Conservation (phyloP, 139 green algal species). For the Micractinium conductrix region DNA sequence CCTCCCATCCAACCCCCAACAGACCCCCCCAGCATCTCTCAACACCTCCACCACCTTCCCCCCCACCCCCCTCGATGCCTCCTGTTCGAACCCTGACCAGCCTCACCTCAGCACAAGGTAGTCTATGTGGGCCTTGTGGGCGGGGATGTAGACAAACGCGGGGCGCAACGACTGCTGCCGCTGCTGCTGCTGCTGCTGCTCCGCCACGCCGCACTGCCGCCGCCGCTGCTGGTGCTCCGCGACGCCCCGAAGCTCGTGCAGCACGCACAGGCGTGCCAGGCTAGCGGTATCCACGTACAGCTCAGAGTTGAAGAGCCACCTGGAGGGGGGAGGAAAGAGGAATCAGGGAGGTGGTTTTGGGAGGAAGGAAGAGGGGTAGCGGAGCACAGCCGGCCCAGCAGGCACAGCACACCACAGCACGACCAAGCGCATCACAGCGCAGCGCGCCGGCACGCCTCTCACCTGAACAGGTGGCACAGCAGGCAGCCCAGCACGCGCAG, state of each 20-base stretch:
- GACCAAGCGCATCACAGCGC: background rate
- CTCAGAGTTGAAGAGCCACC: constrained; percentile 33
- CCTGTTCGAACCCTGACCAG: background rate
- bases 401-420: background rate
- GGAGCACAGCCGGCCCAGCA: background rate
- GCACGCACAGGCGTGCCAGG: constrained; percentile 12
- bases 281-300: constrained; percentile 15
- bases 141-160: constrained; percentile 42
- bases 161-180: background rate
- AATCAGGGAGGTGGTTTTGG: background rate
- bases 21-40: background rate
- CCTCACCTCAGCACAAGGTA: constrained; percentile 49
- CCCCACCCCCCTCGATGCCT: background rate
- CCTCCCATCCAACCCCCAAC: too few relatives aligned
- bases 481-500: constrained; percentile 28
- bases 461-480: constrained; percentile 25
- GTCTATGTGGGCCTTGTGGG: constrained; percentile 60
- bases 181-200: background rate
- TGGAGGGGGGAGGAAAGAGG: background rate
- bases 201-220: background rate
- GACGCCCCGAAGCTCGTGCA: background rate
- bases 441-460: background rate
- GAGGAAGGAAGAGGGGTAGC: background rate
- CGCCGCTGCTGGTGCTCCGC: background rate
- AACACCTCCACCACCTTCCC: background rate